Base-by-base conservation (phyloP, 1,284 basidiomycete genomes). In the Rhodotorula sp. region DNA sequence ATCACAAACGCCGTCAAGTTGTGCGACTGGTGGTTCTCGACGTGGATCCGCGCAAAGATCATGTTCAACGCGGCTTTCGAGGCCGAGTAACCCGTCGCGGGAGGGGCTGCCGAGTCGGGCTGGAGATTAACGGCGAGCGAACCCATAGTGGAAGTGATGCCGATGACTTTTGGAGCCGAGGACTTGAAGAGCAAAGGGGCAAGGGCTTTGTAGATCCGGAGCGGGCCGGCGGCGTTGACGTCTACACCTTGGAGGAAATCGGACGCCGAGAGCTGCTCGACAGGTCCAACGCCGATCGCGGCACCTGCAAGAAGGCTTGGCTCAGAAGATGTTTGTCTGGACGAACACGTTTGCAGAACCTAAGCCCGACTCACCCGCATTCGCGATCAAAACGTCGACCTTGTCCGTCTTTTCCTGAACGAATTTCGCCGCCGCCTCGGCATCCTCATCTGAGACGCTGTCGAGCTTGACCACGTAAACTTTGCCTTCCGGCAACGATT, bases 381-480 rank as follows among this genome's bases (percentile, higher is more conserved):
- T 72, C 33, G 71, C 68, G 30, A 72, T 67, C 44, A 72, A 53
- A 1, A 62, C 62, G 62, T 72, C 71, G 24, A 72, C 30, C 12
- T 44, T 44, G 4, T 68, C 68, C 2, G 65, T 64, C 55, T 67
- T 57, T 26, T 29, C 33, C 44, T 57, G 14, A 18, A 72, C 56
- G 45, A 48, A 29, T 24, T 30, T 22, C 1, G 69, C 56, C 1
- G 64, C 64, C 6, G 46, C 61, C 42, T 56, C 10, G 22, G 69
- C 66, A 45, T 60, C 60, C 46, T 60, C 60, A 20, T 51, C 60
- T 6, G 60, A 46, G 6, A 45, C 56, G 10, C 57, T 60, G 6
- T 51, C 55, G 26, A 69, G 64, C 64, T 66, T 60, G 30, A 69
- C 48, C 24, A 67, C 51, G n/a, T 69, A 4, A 42, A 51, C 44